Base-by-base conservation (phyloP, 1,284 basidiomycete genomes). In the Cutaneotrichosporon arboriforme region DNA sequence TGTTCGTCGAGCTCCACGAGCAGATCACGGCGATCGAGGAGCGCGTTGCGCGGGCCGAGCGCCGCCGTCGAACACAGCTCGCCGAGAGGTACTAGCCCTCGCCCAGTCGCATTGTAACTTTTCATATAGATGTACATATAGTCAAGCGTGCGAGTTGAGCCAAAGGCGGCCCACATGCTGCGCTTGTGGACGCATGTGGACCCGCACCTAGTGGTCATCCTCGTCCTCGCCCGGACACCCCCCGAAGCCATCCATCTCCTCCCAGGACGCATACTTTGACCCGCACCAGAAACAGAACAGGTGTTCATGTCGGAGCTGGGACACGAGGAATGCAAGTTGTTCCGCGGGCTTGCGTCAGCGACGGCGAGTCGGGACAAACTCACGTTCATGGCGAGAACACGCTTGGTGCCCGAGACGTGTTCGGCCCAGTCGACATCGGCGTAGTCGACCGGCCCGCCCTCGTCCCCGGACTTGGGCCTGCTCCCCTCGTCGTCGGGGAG, bases 251-350 rank as follows among this genome's bases (percentile, higher is more conserved):
- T 75, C 69, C 68, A 75, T 70, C 62, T 74, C 74, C 13, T 67
- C 68, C 34, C 59, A 71, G 38, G 59, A 64, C 4, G 18, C 46
- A 46, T 75, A 75, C 50, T 66, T 63, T 42, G 59, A 66, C 13
- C 65, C 64, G 39, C 74, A 75, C 72, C 72, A 75, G 54, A 74
- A 73, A 45, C 74, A 75, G 56, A 69, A 74, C 18, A 70, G 52
- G 54, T 74, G 66, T 46, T 74, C 72, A 56, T 66, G 52, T 7
- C 74, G 63, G 4, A 75, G 60, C 52, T 72, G 69, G 20, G 64
- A 64, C 33, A 73, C 51, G 17, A 73, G 62, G 56, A 63, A 74
- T 1, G 61, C 61, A 17, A 73, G 64, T 56, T 75, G 63, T 20
- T 65, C 65, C 8, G 50, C 54, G 21, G 72, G 59, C 68, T 74